Base-by-base conservation (phyloP, 106 monocot species). In the Allium fistulosum region DNA sequence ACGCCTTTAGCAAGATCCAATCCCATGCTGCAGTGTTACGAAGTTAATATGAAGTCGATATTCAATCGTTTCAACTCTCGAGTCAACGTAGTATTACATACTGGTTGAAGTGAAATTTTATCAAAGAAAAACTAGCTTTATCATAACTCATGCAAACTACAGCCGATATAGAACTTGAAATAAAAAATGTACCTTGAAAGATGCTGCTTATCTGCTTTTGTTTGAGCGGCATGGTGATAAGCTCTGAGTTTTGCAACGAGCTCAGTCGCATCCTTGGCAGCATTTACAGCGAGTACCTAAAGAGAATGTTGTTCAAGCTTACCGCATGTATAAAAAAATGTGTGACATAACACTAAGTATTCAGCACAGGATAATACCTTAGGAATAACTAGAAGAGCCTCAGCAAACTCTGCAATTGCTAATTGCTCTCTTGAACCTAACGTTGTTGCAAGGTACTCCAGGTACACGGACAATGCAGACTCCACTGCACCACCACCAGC, bases 201-300 rank as follows among this genome's bases (percentile, higher is more conserved):
- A 71, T 99, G 94, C 59, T 92, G 92, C 73, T 99, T 99, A 77
- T 99, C 97, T 17, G 92, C 82, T 77, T 92, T 92, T 59, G 80
- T 90, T 75, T 95, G 94, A 47, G 94, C 87, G 68, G 94, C 80
- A 69, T 95, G 84, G 68, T 99, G 97, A 77, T 92, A 99, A 27
- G 97, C 92, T 37, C 97, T 72, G 16, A 99, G 89, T 77, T 92
- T 92, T 58, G 97, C 92, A 59, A 99, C 97, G 46, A 99, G 72
- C 46, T 99, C 97, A 6, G 92, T 99, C 18, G 97, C 86, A 81
- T 99, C 97, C 68, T 92, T 99, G 48, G 97, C 97, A 77, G 97
- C 97, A 81, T 99, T 99, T 2, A 99, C 97, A 72, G 97, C 48
- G 60, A 99, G 89, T 28, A 99, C 97, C 97, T 99, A 70, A 22